A percentile compares a stretch with the other conserved stretches of the same genome.
phyloP scores from a whole-genome alignment of 257 asterid genomes.

The Ilex asprella region DNA sequence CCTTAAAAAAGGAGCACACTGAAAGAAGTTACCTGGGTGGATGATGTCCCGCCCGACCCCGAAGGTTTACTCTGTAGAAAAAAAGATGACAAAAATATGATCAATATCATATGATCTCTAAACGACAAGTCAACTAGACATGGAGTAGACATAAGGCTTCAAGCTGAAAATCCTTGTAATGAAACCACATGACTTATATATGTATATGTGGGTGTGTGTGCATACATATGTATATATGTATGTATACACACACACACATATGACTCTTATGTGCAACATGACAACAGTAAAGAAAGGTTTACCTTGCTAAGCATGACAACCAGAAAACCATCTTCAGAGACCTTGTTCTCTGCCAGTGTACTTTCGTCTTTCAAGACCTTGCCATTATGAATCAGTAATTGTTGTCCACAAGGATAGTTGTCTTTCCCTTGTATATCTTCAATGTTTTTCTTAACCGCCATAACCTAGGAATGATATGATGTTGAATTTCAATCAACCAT shows the following conservation, averaged over 20 bases:
- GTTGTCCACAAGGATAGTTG: slow-evolving; percentile 87
- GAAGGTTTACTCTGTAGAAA: not conserved
- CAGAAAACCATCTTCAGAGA: slow-evolving; percentile 85
- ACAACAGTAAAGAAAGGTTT: slow-evolving; percentile 2
- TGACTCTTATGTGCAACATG: no score
- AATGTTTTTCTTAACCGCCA: slow-evolving; percentile 82
- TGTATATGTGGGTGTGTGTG: no score
- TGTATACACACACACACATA: not conserved
- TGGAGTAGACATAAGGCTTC: not conserved
- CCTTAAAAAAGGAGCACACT: not conserved
- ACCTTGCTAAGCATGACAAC: slow-evolving; percentile 97
- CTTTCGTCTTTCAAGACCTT: slow-evolving; percentile 86
- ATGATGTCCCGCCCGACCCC: not conserved
- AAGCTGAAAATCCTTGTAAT: not conserved
- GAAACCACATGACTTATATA: no score
- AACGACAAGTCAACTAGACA: not conserved
- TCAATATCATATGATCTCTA: not conserved
- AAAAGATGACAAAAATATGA: no score
- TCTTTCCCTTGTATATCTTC: slow-evolving; percentile 88
- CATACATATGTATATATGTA: no score
- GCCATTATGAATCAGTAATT: slow-evolving; percentile 79
- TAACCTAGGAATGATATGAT: slow-evolving; percentile 34
- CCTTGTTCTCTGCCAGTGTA: slow-evolving; percentile 66
- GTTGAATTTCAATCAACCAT: no score
- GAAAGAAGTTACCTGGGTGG: not conserved